phyloP scores from a whole-genome alignment of 345 rosid species.

The Raphanus raphanistrum region DNA sequence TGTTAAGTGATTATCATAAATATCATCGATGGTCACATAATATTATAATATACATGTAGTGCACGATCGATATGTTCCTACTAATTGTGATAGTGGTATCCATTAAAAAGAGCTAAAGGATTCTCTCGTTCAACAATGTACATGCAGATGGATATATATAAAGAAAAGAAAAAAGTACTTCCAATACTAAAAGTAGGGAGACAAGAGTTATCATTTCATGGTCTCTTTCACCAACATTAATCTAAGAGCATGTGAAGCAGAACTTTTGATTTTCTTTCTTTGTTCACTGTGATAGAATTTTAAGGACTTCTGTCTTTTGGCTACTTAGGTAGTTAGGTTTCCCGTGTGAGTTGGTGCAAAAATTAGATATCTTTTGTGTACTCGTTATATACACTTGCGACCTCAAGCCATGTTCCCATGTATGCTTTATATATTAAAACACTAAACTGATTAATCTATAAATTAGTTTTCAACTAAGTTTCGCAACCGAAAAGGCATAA shows the following conservation, averaged over 20 bases:
- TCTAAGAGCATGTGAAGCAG: slow-evolving; percentile 27
- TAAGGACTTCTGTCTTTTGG: background rate
- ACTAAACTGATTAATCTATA: background rate
- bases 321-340: background rate
- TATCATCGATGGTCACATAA: slow-evolving; percentile 16
- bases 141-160: background rate
- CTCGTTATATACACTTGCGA: background rate
- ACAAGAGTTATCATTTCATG: slow-evolving; percentile 38
- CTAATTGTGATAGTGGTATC: background rate
- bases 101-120: background rate
- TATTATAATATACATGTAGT: background rate
- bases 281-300: background rate
- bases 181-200: slow-evolving; percentile 37
- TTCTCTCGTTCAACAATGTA: background rate
- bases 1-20: slow-evolving; percentile 16
- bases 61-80: slow-evolving; percentile 12
- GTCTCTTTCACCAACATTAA: slow-evolving; percentile 39
- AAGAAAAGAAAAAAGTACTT: slow-evolving; percentile 18
- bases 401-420: background rate
- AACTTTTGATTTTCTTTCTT: background rate
- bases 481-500: background rate
- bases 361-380: background rate
- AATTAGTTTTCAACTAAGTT: background rate
- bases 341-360: background rate
- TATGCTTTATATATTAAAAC: background rate